phyloP scores from a whole-genome alignment of 345 rosid species.

The Heritiera littoralis region DNA sequence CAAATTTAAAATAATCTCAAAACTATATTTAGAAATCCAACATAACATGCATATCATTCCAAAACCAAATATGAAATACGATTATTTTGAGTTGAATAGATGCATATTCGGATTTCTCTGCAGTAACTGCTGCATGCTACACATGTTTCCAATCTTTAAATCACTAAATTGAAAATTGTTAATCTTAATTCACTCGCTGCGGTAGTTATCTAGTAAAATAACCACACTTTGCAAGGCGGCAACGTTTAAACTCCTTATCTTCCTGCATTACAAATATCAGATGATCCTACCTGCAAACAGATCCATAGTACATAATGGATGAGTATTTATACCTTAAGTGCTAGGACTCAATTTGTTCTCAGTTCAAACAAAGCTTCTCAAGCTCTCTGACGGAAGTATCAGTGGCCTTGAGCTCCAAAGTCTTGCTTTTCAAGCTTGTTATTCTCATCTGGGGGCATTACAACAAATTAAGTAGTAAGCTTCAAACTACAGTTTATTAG shows the following conservation, averaged over 20 bases:
- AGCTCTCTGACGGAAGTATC: constrained; percentile 3
- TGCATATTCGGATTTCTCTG: not conserved
- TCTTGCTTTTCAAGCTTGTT: not conserved
- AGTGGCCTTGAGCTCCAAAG: not conserved
- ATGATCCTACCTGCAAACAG: not conserved
- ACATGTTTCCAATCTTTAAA: not conserved
- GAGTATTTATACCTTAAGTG: not conserved
- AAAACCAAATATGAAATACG: not conserved
- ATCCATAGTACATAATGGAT: not conserved
- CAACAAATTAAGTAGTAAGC: not conserved
- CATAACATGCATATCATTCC: not conserved
- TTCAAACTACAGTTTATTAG: not conserved
- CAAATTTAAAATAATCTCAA: not conserved
- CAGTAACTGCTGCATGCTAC: not conserved
- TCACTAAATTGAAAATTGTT: not conserved
- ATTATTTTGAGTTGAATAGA: not conserved
- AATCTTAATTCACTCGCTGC: not conserved
- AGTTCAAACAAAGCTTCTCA: not conserved
- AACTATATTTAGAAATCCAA: not conserved
- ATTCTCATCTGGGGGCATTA: not conserved
- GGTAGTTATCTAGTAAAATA: not conserved
- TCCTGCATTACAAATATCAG: not conserved
- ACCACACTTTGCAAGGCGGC: not conserved
- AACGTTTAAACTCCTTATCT: not conserved
- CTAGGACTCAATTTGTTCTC: not conserved